These are phyloP conservation scores for Gaeumannomyces tritici DNA, from an alignment of 2,329 filamentous ascomycete species.

Conservation along the genomic window DNA sequence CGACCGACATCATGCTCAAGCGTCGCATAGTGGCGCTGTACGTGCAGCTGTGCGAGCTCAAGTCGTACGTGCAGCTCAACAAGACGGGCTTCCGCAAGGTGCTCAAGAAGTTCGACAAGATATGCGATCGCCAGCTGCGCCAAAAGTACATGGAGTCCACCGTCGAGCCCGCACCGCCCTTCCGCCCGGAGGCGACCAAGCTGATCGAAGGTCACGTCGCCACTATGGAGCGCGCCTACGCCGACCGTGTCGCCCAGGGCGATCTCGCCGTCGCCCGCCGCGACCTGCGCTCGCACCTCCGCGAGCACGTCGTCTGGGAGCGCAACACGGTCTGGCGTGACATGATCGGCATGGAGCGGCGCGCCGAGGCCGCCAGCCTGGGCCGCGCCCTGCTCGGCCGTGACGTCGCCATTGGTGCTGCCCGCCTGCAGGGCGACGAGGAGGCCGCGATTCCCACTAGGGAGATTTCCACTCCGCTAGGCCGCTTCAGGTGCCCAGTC, in stretches of 20 bases:
- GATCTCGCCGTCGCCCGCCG: conserved; percentile 68
- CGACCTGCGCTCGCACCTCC: conserved; percentile 79
- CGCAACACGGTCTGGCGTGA: conserved; percentile 98
- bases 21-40: conserved; percentile 83
- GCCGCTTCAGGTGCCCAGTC: conserved; percentile 61
- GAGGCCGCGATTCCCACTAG: conserved; percentile 51
- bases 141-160: conserved; percentile 62
- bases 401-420: conserved; percentile 33
- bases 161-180: conserved; percentile 74
- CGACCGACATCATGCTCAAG: conserved; percentile 75
- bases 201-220: conserved; percentile 61
- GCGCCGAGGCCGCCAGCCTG: conserved; percentile 87
- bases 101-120: conserved; percentile 98
- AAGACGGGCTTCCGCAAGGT: conserved; percentile 94
- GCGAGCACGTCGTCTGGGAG: conserved; percentile 98
- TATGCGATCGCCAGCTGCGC: conserved; percentile 72
- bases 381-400: conserved; percentile 73
- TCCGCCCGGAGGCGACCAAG: conserved; percentile 62
- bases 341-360: conserved; percentile 95
- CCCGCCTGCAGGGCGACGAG: conserved; percentile 78
- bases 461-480: conserved; percentile 70
- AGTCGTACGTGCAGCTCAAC: conserved; percentile 93
- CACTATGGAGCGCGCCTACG: conserved; percentile 71
- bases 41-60: conserved; percentile 87
- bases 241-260: conserved; percentile 71